Base-by-base conservation (phyloP, 75 land plant species). In the Selaginella moellendorffii region DNA sequence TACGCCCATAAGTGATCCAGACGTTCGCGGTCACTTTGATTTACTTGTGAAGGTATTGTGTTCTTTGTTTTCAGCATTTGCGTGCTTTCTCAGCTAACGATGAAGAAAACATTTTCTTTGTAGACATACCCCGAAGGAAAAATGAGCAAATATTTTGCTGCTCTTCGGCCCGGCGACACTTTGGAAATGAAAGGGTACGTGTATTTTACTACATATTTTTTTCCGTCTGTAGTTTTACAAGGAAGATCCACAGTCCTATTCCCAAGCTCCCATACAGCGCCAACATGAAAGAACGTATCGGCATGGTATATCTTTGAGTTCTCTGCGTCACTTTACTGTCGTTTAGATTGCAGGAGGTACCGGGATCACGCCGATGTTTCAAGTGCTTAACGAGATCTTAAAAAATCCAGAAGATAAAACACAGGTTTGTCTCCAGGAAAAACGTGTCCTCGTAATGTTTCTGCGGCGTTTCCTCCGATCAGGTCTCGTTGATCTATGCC, bases 331-430 rank as follows among this genome's bases (percentile, higher is more conserved):
- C 31, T 1, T 62, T 24, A 27, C 27, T 24, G n/a, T 2, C 17
- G 10, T 27, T 62, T 29, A 93, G 98, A 77, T 95, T 77, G 99
- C 99, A 8, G 99, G 99, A 56, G 99, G 96, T 54, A 78, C 85
- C 64, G 99, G 99, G 10, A 84, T 95, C 59, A 95, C 99, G 8
- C 99, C 96, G 29, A 95, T 95, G 99, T 77, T 95, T 64, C 99
- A 95, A 72, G 58, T 95, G 17, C 79, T 95, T 72, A 82, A 95
- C 53, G 87, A 88, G 53, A 80, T 95, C 67, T 62, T 95, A 25
- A 83, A 79, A 63, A 89, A 95, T 76, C 87, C 87, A 8, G 85
- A 85, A 68, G 99, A 95, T 68, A 78, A 77, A 10, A 89, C 99
- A 27, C 81, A 95, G 87, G 99, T 92, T 56, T 29, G 53, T 26